Evolutionary conservation across 371 early-diverging fungal genomes (phyloP).

Genomic region (Mortierella sp.): DNA sequence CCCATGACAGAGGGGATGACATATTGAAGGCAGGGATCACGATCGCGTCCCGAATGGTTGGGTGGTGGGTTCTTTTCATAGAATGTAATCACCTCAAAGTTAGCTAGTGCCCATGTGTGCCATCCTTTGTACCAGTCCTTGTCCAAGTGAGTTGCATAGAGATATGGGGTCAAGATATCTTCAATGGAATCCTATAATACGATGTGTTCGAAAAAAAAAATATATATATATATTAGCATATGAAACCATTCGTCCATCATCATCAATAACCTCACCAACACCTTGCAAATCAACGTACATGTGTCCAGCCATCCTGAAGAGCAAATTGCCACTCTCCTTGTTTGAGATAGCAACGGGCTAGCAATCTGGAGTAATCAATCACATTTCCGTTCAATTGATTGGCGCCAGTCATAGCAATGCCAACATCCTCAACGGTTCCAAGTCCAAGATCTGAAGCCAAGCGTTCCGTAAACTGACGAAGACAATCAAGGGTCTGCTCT

Average conservation of each 20-base stretch:
- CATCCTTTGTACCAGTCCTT: conserved; percentile 98
- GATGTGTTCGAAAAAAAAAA: not conserved
- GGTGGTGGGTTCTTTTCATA: conserved; percentile 67
- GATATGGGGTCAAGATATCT: conserved; percentile 85
- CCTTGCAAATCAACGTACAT: conserved; percentile 51
- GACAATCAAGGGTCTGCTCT: conserved; percentile 66
- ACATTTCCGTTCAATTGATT: conserved; percentile 65
- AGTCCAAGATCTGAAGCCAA: conserved; percentile 70
- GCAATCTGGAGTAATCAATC: conserved; percentile 67
- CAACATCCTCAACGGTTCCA: conserved; percentile 63
- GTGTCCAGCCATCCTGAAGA: conserved; percentile 82
- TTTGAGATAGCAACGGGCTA: conserved; percentile 93
- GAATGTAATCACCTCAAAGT: conserved; percentile 90
- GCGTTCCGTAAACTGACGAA: conserved; percentile 74
- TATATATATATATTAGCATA: not conserved
- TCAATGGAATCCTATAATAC: conserved; percentile 71
- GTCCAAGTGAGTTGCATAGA: conserved; percentile 92
- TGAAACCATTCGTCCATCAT: not conserved
- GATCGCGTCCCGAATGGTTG: conserved; percentile 43
- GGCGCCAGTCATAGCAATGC: conserved; percentile 69
- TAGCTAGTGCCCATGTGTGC: conserved; percentile 98
- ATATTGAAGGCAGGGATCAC: conserved; percentile 58
- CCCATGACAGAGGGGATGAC: conserved; percentile 74
- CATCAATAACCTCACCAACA: not conserved
- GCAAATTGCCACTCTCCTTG: conserved; percentile 94